phyloP scores from a whole-genome alignment of 2,329 filamentous ascomycete genomes.

The Trichoderma gracile region DNA sequence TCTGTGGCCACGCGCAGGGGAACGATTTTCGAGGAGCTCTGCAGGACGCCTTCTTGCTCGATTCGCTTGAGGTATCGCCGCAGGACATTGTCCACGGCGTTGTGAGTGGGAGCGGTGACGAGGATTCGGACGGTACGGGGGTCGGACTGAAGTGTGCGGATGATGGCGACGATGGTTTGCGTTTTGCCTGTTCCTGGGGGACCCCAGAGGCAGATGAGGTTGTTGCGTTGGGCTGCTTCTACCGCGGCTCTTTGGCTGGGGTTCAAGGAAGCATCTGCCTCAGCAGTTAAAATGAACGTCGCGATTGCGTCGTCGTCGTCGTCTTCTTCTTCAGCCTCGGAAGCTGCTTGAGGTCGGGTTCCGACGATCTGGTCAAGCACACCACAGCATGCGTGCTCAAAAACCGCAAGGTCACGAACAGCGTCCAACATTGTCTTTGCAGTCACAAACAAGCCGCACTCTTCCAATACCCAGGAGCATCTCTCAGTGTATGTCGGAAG shows the following conservation, averaged over 20 bases:
- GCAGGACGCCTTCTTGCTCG: not conserved
- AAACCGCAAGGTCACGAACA: constrained; percentile 35
- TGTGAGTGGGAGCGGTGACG: constrained; percentile 47
- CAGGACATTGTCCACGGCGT: constrained; percentile 49
- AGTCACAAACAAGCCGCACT: constrained; percentile 46
- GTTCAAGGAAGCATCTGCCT: constrained; percentile 25
- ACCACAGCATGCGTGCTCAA: constrained; percentile 37
- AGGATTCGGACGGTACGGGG: constrained; percentile 35
- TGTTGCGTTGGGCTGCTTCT: constrained; percentile 32
- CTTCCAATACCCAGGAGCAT: constrained; percentile 41
- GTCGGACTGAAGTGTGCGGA: constrained; percentile 37
- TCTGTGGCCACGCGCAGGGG: constrained; percentile 29
- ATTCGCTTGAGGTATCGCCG: constrained; percentile 35
- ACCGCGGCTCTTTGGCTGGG: constrained; percentile 29
- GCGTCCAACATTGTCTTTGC: constrained; percentile 44
- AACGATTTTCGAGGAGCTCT: not conserved
- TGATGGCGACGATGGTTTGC: constrained; percentile 44
- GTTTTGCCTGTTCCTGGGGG: constrained; percentile 50
- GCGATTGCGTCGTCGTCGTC: not conserved
- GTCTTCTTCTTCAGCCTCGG: not conserved
- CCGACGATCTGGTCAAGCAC: constrained; percentile 33
- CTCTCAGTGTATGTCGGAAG: constrained; percentile 40
- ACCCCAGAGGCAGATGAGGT: constrained; percentile 46
- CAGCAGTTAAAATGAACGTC: not conserved
- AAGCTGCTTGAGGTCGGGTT: not conserved